Conservation (phyloP, 768 basidiomycete species). For the Leccinum imitatum region DNA sequence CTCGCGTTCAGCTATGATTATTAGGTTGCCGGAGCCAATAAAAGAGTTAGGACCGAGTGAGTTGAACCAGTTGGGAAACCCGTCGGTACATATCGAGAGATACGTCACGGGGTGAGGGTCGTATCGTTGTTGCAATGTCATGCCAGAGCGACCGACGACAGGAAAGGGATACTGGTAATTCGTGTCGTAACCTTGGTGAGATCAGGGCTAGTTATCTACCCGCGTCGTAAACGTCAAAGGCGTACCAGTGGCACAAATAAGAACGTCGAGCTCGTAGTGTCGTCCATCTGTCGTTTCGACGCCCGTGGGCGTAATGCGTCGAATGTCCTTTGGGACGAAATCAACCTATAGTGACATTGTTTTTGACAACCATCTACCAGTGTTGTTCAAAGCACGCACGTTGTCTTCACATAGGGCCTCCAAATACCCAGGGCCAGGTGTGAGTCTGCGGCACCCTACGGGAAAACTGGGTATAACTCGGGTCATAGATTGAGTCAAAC, state of each 20-base stretch:
- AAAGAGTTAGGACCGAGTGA: constrained; percentile 55
- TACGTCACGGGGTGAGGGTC: constrained; percentile 57
- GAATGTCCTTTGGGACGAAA: constrained; percentile 51
- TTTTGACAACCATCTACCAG: neutral
- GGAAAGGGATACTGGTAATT: constrained; percentile 48
- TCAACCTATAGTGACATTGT: constrained; percentile 30
- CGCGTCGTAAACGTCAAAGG: neutral
- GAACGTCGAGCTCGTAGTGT: constrained; percentile 53
- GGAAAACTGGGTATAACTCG: constrained; percentile 54
- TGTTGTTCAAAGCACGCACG: constrained; percentile 21
- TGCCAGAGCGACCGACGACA: constrained; percentile 54
- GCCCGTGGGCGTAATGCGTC: constrained; percentile 48
- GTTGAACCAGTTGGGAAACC: constrained; percentile 71
- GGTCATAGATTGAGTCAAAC: neutral
- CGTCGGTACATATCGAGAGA: constrained; percentile 56
- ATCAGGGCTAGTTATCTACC: neutral
- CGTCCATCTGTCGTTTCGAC: constrained; percentile 59
- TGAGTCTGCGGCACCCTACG: constrained; percentile 60
- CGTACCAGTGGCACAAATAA: constrained; percentile 60
- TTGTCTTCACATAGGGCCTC: constrained; percentile 65
- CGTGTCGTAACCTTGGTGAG: constrained; percentile 41
- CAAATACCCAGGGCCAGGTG: constrained; percentile 67
- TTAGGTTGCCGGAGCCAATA: constrained; percentile 53
- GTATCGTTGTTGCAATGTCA: constrained; percentile 53
- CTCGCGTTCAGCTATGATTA: constrained; percentile 51